A percentile compares a stretch with the other conserved stretches of the same genome.
Conservation (phyloP, 768 basidiomycete genomes). For the Tephrocybe sp. region DNA sequence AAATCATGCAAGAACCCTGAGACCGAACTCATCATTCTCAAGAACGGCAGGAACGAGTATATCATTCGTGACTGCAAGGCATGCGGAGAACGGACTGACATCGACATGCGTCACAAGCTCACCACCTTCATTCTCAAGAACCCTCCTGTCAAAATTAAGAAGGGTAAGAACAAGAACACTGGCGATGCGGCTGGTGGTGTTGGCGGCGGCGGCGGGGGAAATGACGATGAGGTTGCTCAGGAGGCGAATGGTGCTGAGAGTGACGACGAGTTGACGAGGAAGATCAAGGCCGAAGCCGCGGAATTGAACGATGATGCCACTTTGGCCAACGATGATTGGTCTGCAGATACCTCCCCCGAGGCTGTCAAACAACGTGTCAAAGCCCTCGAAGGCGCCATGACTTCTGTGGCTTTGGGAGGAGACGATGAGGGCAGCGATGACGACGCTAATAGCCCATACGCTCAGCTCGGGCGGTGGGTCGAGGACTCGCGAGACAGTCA, state of each 20-base stretch:
- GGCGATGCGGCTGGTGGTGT: slow-evolving; percentile 25
- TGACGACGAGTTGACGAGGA: slow-evolving; percentile 85
- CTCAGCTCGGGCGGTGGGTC: slow-evolving; percentile 80
- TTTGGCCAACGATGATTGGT: slow-evolving; percentile 78
- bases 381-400: slow-evolving; percentile 60
- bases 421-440: slow-evolving; percentile 92
- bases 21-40: slow-evolving; percentile 91
- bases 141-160: slow-evolving; percentile 87
- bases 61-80: slow-evolving; percentile 98
- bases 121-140: slow-evolving; percentile 97
- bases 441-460: slow-evolving; percentile 82
- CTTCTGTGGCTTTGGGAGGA: slow-evolving; percentile 47
- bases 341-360: slow-evolving; percentile 86
- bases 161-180: slow-evolving; percentile 57
- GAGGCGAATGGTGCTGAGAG: slow-evolving; percentile 64
- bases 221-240: slow-evolving; percentile 39
- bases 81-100: slow-evolving; percentile 85
- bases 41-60: slow-evolving; percentile 73
- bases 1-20: slow-evolving; percentile 98
- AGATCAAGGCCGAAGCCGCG: slow-evolving; percentile 89
- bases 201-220: slow-evolving; percentile 29
- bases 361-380: slow-evolving; percentile 83
- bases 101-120: slow-evolving; percentile 97
- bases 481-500: slow-evolving; percentile 60
- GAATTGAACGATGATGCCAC: slow-evolving; percentile 63